Percentiles rank a stretch among this genome's conserved stretches.
phyloP scores from a whole-genome alignment of 495 filamentous ascomycete species.

The Annulohypoxylon bovei region DNA sequence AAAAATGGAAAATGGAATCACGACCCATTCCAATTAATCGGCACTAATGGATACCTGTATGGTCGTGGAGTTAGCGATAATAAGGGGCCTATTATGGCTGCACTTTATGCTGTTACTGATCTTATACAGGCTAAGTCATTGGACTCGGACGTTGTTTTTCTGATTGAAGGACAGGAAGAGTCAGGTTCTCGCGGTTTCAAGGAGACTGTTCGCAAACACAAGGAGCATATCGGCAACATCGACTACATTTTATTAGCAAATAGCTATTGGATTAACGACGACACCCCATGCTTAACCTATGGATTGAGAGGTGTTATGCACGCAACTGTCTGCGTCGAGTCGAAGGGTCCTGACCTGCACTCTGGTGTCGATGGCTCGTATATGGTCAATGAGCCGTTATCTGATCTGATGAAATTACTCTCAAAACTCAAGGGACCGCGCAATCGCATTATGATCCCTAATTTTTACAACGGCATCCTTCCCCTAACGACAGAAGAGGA shows the following conservation, averaged over 20 bases:
- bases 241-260: constrained; percentile 96
- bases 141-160: constrained; percentile 85
- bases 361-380: constrained; percentile 94
- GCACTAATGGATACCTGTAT: constrained; percentile 91
- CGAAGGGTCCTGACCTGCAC: constrained; percentile 87
- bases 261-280: constrained; percentile 98
- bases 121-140: constrained; percentile 80
- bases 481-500: constrained; percentile 79
- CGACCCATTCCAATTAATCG: constrained; percentile 86
- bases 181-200: constrained; percentile 90
- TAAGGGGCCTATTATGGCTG: constrained; percentile 93
- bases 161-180: constrained; percentile 98
- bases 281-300: constrained; percentile 94
- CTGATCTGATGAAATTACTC: constrained; percentile 85
- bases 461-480: constrained; percentile 86
- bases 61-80: constrained; percentile 98
- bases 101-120: constrained; percentile 90
- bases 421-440: constrained; percentile 77
- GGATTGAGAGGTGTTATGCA: constrained; percentile 95
- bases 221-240: constrained; percentile 84
- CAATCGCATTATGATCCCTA: constrained; percentile 70
- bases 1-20: constrained; percentile 81
- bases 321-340: constrained; percentile 86
- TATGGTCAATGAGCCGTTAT: constrained; percentile 86
- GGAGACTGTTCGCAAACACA: constrained; percentile 77